A percentile compares a stretch with the other conserved stretches of the same genome.
Evolutionary conservation across 2,329 filamentous ascomycete genomes (phyloP).

Genomic region (Colletotrichum agaves): DNA sequence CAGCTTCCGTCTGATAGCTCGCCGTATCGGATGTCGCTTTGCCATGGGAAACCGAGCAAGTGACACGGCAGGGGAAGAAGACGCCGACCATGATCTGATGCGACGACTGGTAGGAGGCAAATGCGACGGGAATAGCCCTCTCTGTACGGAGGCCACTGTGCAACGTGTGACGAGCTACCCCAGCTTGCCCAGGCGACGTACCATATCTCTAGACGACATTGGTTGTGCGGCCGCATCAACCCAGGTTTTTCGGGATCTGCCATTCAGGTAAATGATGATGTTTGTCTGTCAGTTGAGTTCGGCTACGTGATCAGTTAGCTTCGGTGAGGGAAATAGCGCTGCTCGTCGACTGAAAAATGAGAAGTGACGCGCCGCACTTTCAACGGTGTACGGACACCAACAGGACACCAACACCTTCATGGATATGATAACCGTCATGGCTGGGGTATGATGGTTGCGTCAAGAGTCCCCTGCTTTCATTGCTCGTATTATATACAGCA

Average conservation of each 20-base stretch:
- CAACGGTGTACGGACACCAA: too few relatives aligned
- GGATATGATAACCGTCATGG: too few relatives aligned
- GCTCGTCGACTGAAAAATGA: neutral
- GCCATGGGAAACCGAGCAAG: conserved; percentile 17
- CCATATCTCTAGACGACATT: neutral
- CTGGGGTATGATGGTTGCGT: too few relatives aligned
- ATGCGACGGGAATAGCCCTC: conserved; percentile 16
- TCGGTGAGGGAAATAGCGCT: neutral
- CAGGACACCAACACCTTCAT: too few relatives aligned
- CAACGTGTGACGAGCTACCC: conserved; percentile 20
- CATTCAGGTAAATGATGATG: neutral
- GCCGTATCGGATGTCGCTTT: conserved; percentile 7
- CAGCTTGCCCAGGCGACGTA: conserved; percentile 1
- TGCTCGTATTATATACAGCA: too few relatives aligned
- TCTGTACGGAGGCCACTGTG: neutral
- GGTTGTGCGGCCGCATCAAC: neutral
- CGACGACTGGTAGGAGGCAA: conserved; percentile 4
- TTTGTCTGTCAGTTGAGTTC: neutral
- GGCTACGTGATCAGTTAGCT: neutral
- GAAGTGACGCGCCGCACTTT: neutral
- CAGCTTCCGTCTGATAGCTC: neutral
- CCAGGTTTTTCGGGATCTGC: neutral
- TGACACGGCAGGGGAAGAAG: neutral
- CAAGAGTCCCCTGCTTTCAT: too few relatives aligned
- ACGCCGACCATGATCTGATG: conserved; percentile 7